A percentile compares a stretch with the other conserved stretches of the same genome.
Evolutionary conservation across 2,329 filamentous ascomycete genomes (phyloP).

Genomic region (Arthrobotrys iridis): DNA sequence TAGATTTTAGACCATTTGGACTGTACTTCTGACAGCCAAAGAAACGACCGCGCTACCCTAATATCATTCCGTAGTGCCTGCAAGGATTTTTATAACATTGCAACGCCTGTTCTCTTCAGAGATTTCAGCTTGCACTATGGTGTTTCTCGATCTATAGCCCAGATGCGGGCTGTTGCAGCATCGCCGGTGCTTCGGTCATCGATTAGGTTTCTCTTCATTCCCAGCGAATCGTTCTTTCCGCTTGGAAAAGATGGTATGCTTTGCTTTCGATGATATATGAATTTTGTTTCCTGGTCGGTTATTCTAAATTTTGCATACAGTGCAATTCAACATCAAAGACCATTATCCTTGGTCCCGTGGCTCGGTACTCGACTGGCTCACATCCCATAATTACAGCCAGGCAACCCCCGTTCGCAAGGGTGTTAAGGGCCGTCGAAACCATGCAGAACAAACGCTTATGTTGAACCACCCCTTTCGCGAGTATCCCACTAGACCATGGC

Average conservation of each 20-base stretch:
- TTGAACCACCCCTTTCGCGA: slow-evolving; percentile 37
- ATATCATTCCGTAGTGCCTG: neutral
- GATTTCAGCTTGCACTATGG: slow-evolving; percentile 40
- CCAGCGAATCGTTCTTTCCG: slow-evolving; percentile 45
- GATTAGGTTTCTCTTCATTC: slow-evolving; percentile 24
- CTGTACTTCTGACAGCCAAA: neutral
- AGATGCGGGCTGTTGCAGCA: slow-evolving; percentile 13
- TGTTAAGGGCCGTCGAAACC: slow-evolving; percentile 26
- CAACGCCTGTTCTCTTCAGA: slow-evolving; percentile 10
- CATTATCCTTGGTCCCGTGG: slow-evolving; percentile 44
- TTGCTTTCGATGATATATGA: neutral
- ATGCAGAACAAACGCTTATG: slow-evolving; percentile 40
- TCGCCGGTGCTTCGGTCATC: neutral
- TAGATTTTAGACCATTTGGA: slow-evolving; percentile 38
- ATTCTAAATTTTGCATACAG: neutral
- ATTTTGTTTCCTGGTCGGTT: neutral
- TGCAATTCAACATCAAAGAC: slow-evolving; percentile 21
- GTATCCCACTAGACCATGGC: slow-evolving; percentile 31
- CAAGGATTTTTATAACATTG: slow-evolving; percentile 19
- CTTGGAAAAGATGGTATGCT: slow-evolving; percentile 34
- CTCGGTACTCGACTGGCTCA: neutral
- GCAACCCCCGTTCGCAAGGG: slow-evolving; percentile 22
- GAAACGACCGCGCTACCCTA: slow-evolving; percentile 35
- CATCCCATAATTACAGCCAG: slow-evolving; percentile 5
- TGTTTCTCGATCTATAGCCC: slow-evolving; percentile 11